Evolutionary conservation across 768 basidiomycete genomes (phyloP), one percentile per base, ranked within the genome.

Genomic region (Arthromyces matolae): DNA sequence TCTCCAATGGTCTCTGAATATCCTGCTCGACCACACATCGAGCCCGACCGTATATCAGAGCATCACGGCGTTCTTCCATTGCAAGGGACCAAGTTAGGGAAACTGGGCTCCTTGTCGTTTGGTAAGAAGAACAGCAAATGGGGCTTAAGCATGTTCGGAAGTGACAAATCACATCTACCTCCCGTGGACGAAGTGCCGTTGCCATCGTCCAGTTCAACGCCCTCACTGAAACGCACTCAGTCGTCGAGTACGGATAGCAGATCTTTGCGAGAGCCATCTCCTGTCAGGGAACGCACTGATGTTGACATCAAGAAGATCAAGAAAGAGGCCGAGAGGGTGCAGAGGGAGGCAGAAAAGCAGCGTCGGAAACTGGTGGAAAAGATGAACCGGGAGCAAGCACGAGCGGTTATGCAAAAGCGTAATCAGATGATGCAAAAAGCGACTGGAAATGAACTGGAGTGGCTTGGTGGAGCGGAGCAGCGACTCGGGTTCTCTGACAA

Each of bases 361-460:
- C 83, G 86, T 52, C 88, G 91, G 53, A 82, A 82, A 47, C 74
- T 88, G 52, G 81, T 78, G 14, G 81, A 84, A 64, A 82, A 81
- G 58, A 83, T 72, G 60, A 83, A 89, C 52, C 81, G 83, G 57
- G 93, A 96, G 59, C 87, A 93, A 65, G 89, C 93, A 14, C 81
- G 93, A 45, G 91, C 90, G 35, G 93, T 95, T 66, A 87, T 94
- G 83, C 80, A 84, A 60, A 95, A 94, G 71, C 86, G 90, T 54
- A 84, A 80, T 50, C 81, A 84, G 55, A 76, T 91, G 66, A 72
- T 88, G 58, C 79, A 79, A 60, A 77, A 81, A 55, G 75, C 72
- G 24, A 66, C 63, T 36, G 72, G 67, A 55, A 69, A 73, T 47
- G 79, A 86, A 50, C 61, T 86, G 27, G 85, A 86, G 58, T 89